Percentiles rank a stretch among this genome's conserved stretches.
These are phyloP conservation scores for Debaryomyces maramus DNA, from an alignment of 805 yeast species.

Conservation along the genomic window DNA sequence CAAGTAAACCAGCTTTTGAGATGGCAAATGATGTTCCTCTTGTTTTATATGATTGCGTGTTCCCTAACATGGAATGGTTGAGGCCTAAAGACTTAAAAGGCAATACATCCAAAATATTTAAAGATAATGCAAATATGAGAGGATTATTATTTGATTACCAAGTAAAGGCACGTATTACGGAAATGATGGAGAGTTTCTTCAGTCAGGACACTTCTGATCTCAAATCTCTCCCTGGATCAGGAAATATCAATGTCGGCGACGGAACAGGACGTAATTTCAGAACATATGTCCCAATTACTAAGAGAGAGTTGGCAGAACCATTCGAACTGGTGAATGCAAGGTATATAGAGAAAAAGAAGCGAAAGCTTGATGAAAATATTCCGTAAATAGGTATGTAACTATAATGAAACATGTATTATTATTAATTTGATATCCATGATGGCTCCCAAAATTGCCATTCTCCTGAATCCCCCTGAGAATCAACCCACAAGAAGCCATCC, in stretches of 20 bases:
- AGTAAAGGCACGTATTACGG: constrained; percentile 54
- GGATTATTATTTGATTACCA: constrained; percentile 57
- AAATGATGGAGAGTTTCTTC: constrained; percentile 45
- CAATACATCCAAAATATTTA: constrained; percentile 32
- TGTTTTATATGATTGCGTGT: constrained; percentile 82
- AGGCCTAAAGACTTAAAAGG: constrained; percentile 26
- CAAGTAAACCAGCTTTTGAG: constrained; percentile 75
- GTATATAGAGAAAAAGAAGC: constrained; percentile 47
- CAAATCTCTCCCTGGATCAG: constrained; percentile 11
- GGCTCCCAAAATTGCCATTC: constrained; percentile 71
- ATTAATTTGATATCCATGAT: constrained; percentile 52
- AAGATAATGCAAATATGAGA: constrained; percentile 44
- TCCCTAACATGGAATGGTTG: constrained; percentile 71
- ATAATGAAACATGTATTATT: background rate
- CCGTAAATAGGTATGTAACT: background rate
- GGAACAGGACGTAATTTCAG: constrained; percentile 67
- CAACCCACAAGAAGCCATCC: constrained; percentile 85
- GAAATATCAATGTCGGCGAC: constrained; percentile 65
- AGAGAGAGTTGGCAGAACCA: constrained; percentile 60
- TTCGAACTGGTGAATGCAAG: constrained; percentile 70
- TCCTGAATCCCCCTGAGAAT: constrained; percentile 44
- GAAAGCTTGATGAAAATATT: constrained; percentile 6
- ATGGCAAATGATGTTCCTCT: constrained; percentile 92
- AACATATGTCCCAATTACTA: constrained; percentile 55
- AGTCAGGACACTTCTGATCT: constrained; percentile 19